Base-by-base conservation (phyloP, 306 rosid genomes). In the Castanea sativa region DNA sequence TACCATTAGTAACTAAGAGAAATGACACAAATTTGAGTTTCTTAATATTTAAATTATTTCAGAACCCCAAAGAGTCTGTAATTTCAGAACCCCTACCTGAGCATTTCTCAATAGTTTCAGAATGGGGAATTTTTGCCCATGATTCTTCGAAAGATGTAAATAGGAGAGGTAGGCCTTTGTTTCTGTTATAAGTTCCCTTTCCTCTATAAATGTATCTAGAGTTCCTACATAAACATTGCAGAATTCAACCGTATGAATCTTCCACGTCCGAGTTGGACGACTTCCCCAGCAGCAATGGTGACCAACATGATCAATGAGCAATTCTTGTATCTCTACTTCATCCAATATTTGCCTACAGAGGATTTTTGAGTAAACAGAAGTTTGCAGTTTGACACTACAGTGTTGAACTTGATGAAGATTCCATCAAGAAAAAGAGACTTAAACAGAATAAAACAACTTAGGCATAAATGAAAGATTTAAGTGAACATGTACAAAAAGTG, bases 261-360 rank as follows among this genome's bases (percentile, higher is more conserved):
- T 93, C 99, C 97, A 91, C 21, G 89, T 93, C 75, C 96, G 87
- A 83, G 99, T 97, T 4, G 99, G 98, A 83, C 87, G 92, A 71
- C 99, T 95, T 86, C 97, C 99, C 99, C 99, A 95, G 79, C 99
- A 95, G 74, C 97, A 93, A 27, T 92, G 90, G 76, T 95, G 99
- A 74, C 99, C 98, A 77, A 95, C 96, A 74, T 91, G 96, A 86
- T 95, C 99, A 76, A 95, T 91, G 55, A 93, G 94, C 87, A 95
- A 81, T 83, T 91, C 98, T 16, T 97, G 85, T 80, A 95, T 92
- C 87, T 91, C 99, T 33, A 95, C 97, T 86, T 91, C 98, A 86
- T 90, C 97, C 88, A 93, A 84, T 33, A 70, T 29, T 93, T 83
- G 84, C 87, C 97, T 95, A 57, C 55, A 75, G 4, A 80, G 55